A percentile compares a stretch with the other conserved stretches of the same genome.
These are phyloP conservation scores for Coffea canephora DNA, from an alignment of 257 asterid genomes.

Conservation along the genomic window DNA sequence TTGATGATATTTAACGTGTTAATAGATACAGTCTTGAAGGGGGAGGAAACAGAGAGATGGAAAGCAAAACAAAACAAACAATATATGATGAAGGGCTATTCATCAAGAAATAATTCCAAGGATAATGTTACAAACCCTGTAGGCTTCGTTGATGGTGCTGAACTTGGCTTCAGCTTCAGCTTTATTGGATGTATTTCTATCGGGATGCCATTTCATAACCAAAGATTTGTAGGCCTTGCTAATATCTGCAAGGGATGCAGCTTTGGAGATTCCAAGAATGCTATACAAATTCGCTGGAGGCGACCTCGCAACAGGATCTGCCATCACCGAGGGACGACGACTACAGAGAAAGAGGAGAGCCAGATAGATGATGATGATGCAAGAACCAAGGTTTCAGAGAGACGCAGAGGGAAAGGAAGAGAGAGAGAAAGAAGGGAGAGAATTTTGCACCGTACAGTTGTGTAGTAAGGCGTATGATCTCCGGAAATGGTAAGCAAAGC, in stretches of 20 bases:
- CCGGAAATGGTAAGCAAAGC: not conserved
- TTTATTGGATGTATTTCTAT: slow-evolving; percentile 56
- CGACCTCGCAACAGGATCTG: slow-evolving; percentile 40
- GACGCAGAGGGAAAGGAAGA: not conserved
- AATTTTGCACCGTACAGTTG: slow-evolving; percentile 24
- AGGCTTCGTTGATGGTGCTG: slow-evolving; percentile 76
- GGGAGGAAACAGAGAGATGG: not conserved
- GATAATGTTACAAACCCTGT: slow-evolving; percentile 45
- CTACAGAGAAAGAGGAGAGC: too few relatives aligned
- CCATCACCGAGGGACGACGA: slow-evolving; percentile 35
- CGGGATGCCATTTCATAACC: slow-evolving; percentile 81
- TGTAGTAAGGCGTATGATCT: not conserved
- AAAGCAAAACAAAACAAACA: not conserved
- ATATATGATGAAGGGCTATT: not conserved
- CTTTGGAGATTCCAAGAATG: slow-evolving; percentile 63
- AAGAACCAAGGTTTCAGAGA: not conserved
- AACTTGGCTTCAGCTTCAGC: slow-evolving; percentile 63
- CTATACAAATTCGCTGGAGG: slow-evolving; percentile 36
- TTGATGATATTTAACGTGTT: not conserved
- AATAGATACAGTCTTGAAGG: not conserved
- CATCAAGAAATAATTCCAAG: not conserved
- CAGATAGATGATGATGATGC: too few relatives aligned
- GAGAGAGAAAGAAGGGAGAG: not conserved
- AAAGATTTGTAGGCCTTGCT: slow-evolving; percentile 72
- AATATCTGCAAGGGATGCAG: slow-evolving; percentile 73